Percentiles rank a stretch among this genome's conserved stretches.
Conservation (phyloP, 2,329 filamentous ascomycete genomes). For the Fusarium clavum region DNA sequence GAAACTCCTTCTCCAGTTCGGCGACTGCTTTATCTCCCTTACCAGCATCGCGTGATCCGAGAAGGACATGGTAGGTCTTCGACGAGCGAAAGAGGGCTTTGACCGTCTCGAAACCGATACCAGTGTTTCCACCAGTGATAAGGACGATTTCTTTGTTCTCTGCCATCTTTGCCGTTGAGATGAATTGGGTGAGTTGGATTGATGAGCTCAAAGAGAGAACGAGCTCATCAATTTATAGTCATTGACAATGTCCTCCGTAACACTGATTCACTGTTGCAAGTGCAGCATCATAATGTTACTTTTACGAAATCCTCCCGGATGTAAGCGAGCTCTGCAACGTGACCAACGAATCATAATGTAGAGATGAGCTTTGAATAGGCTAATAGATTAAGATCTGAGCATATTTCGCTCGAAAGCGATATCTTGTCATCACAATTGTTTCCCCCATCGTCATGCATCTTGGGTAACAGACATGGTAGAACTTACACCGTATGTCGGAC, state of each 20-base stretch:
- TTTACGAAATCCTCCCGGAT: neutral
- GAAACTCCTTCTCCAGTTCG: conserved; percentile 54
- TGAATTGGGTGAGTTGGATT: neutral
- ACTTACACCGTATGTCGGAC: neutral
- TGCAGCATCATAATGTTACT: neutral
- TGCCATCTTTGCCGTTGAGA: conserved; percentile 22
- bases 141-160: conserved; percentile 58
- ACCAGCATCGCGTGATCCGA: conserved; percentile 63
- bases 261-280: conserved; percentile 7
- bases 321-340: neutral
- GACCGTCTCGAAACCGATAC: conserved; percentile 69
- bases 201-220: neutral
- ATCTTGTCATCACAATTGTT: neutral
- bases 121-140: conserved; percentile 71
- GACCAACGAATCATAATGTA: neutral
- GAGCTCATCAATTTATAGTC: conserved; percentile 7
- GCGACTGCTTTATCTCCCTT: conserved; percentile 63
- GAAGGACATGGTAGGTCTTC: conserved; percentile 64
- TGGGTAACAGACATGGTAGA: neutral
- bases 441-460: neutral
- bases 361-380: neutral
- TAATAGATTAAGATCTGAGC: neutral
- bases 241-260: neutral
- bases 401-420: too few species aligned
- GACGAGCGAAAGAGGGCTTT: conserved; percentile 63